These are phyloP conservation scores for Backusella mclennaniae DNA, from an alignment of 192 early-diverging fungal species.

Conservation along the genomic window DNA sequence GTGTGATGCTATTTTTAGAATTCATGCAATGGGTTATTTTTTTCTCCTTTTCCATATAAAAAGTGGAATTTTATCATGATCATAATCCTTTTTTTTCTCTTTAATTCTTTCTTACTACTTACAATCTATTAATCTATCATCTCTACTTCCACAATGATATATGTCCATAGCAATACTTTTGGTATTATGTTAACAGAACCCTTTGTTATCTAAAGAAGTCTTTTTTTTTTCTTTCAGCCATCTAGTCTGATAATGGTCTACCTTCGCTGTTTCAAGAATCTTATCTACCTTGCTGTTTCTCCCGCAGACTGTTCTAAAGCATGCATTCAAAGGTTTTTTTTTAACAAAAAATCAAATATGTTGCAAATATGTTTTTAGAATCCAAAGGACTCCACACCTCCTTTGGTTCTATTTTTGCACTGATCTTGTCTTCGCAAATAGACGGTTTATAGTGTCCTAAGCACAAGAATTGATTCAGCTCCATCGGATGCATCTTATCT, in stretches of 20 bases:
- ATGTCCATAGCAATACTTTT: not conserved
- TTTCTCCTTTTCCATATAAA: not conserved
- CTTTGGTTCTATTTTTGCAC: not conserved
- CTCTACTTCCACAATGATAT: not conserved
- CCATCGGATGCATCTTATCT: not conserved
- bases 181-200: not conserved
- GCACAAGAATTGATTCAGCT: not conserved
- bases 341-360: not conserved
- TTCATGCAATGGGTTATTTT: not conserved
- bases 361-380: not conserved
- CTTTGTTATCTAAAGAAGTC: not conserved
- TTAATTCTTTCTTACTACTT: not conserved
- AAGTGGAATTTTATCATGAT: not conserved
- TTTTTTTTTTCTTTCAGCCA: not conserved
- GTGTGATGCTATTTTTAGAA: not conserved
- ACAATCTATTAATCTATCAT: not conserved
- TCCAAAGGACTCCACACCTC: not conserved
- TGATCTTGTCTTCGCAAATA: slow-evolving; percentile 4
- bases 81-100: not conserved
- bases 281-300: not conserved
- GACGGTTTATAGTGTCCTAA: not conserved
- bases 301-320: not conserved
- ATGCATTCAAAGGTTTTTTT: slow-evolving; percentile 5
- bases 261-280: not conserved
- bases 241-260: not conserved